Evolutionary conservation across 257 asterid genomes (phyloP), one percentile per base, ranked within the genome.

Genomic region (Plectranthus barbatus): DNA sequence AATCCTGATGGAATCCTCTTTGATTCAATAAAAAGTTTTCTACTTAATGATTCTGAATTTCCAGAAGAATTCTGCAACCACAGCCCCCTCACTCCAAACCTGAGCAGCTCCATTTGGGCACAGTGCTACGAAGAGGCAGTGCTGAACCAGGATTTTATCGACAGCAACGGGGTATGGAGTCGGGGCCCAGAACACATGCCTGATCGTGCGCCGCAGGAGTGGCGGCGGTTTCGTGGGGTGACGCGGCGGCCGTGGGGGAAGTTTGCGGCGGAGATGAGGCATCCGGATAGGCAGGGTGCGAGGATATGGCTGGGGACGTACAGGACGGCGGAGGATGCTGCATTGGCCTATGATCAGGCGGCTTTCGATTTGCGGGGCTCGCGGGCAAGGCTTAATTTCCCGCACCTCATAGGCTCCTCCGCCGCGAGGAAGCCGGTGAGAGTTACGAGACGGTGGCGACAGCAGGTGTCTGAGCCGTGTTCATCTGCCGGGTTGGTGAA

Each of bases 231-330:
- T 56, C 64, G 75, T 0, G 89, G 86, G 0, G 86, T 78, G 20
- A 71, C 86, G 73, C 59, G 84, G 72, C 60, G 81, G 29, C 77
- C 81, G 8, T 76, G 77, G n/a, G n/a, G n/a, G n/a, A n/a, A n/a
- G n/a, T n/a, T n/a, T n/a, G n/a, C n/a, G n/a, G n/a, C n/a, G n/a
- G 89, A 83, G 70, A 83, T 78, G 36, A 68, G 86, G 68, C 56
- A 80, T 41, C 78, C 81, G 0, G 60, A 37, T 0, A 71, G 37
- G 67, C 76, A 50, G 61, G 80, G 84, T 0, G 10, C 67, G n/a
- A 73, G 89, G 60, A 21, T 67, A 4, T 83, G 89, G 89, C 73
- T 83, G 0, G 89, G 89, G 21, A 78, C 89, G 9, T 78, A 77
- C 56, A 58, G 34, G 76, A 77, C 84, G 17, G 71, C 83, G 0